Percentiles rank a stretch among this genome's conserved stretches.
phyloP scores from a whole-genome alignment of 306 rosid genomes.

The Quillaja saponaria region DNA sequence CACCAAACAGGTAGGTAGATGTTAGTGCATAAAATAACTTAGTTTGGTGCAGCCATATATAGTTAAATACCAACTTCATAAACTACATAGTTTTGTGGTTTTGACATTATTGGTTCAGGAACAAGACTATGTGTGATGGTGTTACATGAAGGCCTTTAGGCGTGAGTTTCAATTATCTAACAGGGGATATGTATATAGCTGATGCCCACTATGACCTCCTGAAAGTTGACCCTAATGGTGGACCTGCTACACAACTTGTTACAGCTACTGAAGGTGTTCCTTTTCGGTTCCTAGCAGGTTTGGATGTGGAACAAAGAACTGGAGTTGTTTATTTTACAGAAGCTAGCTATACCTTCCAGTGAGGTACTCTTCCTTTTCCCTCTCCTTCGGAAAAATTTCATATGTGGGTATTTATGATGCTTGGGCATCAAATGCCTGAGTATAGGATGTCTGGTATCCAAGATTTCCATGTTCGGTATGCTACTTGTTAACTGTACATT shows the following conservation, averaged over 20 bases:
- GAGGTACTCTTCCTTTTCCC: too few species aligned
- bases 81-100: too few species aligned
- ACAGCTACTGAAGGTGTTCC: conserved; percentile 1
- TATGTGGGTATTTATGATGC: too few species aligned
- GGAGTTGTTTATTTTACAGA: conserved; percentile 50
- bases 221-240: conserved; percentile 21
- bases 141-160: conserved; percentile 55
- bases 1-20: conserved; percentile 39
- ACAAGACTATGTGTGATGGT: conserved; percentile 46
- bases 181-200: conserved; percentile 36
- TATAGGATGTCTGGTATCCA: too few species aligned
- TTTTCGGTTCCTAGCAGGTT: conserved; percentile 25
- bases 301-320: conserved; percentile 41
- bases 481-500: too few species aligned
- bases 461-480: too few species aligned
- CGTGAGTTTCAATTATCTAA: conserved; percentile 35
- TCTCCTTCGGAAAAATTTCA: too few species aligned
- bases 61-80: too few species aligned
- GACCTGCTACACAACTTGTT: conserved; percentile 29
- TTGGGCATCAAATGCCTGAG: too few species aligned
- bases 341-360: conserved; percentile 33
- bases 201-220: conserved; percentile 50
- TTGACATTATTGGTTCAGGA: conserved; percentile 28
- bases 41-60: not conserved
- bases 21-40: not conserved